Percentiles rank a stretch among this genome's conserved stretches.
Evolutionary conservation across 352 stramenopile species (phyloP).

Genomic region (Pythium scleroteichum): DNA sequence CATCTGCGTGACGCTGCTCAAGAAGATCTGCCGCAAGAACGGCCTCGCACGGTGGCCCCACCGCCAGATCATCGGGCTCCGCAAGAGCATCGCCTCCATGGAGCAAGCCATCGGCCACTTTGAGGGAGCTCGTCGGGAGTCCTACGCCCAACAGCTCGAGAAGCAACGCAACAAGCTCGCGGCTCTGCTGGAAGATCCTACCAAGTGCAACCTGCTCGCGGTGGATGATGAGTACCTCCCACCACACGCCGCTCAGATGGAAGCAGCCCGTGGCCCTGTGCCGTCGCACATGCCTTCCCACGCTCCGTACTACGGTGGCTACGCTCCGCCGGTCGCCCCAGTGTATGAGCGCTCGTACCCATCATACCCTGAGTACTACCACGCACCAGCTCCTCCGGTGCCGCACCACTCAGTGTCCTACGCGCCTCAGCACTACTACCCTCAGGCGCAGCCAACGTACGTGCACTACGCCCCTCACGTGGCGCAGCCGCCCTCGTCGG

Average conservation of each 20-base stretch:
- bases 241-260: background rate
- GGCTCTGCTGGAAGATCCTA: conserved; percentile 63
- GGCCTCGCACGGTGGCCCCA: conserved; percentile 82
- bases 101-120: conserved; percentile 82
- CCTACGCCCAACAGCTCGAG: conserved; percentile 67
- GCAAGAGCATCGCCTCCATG: conserved; percentile 87
- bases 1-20: conserved; percentile 84
- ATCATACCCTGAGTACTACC: conserved; percentile 13
- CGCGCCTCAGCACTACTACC: conserved; percentile 11
- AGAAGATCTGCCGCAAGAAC: conserved; percentile 85
- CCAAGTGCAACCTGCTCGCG: conserved; percentile 44
- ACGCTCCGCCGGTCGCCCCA: background rate
- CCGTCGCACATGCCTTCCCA: background rate
- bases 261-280: background rate
- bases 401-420: conserved; percentile 10
- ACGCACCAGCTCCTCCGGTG: conserved; percentile 4
- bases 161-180: conserved; percentile 81
- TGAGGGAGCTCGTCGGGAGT: conserved; percentile 62
- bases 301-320: conserved; percentile 5
- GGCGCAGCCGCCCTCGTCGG: background rate
- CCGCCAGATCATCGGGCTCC: conserved; percentile 84
- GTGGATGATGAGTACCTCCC: conserved; percentile 35
- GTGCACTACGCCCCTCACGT: background rate
- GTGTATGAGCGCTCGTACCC: conserved; percentile 12
- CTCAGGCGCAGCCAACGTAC: background rate